Evolutionary conservation across 257 asterid genomes (phyloP), one percentile per base, ranked within the genome.

Genomic region (Verbena officinalis): DNA sequence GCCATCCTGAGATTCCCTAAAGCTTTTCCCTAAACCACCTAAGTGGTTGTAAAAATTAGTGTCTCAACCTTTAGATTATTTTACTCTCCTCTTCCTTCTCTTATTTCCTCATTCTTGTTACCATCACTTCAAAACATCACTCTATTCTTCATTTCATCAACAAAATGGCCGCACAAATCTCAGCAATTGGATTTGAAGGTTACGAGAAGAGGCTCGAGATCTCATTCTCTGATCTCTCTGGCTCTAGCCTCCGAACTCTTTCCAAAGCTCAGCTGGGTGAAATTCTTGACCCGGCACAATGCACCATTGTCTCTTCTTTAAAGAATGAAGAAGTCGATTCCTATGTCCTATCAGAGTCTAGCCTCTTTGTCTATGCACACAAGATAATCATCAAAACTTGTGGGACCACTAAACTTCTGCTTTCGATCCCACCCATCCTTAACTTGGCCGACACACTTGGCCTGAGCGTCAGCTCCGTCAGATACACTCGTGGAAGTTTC

Each of bases 111-210:
- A 24, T 77, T 74, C 78, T 70, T 60, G 73, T 68, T 44, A 14
- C 58, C 36, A 66, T 64, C 65, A 23, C 80, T 74, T 64, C 64
- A 38, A 75, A 58, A 11, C 69, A 16, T 13, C 64, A 15, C 17
- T 68, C 59, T 27, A n/a, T n/a, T n/a, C 14, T 62, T 59, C 53
- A 44, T 21, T 42, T 39, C 56, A 70, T 11, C 73, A 69, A 76
- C 76, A 89, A 78, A 78, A 89, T 89, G 95, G 80, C 75, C 17
- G 22, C 62, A 61, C 80, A 91, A 1, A 59, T 42, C 70, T 87
- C 97, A 30, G 82, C 94, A 1, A 90, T 90, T 19, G 97, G 97
- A 48, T 90, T 90, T 42, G 97, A 90, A 77, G 96, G 96, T 42
- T 90, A 79, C 0, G 97, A 90, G 59, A 90, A 90, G 76, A 80